These are phyloP conservation scores for Fusarium sp. DNA, from an alignment of 2,329 filamentous ascomycete genomes.

Conservation along the genomic window DNA sequence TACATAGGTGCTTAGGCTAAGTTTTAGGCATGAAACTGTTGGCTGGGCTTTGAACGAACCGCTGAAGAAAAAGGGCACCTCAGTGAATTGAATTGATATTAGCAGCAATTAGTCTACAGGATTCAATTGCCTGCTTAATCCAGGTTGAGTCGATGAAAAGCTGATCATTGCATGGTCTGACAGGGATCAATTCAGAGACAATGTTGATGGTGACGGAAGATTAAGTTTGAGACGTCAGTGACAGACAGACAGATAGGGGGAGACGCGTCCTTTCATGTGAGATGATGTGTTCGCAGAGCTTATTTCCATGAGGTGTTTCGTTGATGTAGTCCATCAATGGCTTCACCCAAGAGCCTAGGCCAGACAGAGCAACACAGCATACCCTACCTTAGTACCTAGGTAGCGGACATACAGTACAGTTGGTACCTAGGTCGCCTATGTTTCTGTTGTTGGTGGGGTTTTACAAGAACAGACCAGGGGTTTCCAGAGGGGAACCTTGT, in stretches of 20 bases:
- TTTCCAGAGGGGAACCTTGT: constrained; percentile 27
- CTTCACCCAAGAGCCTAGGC: no score
- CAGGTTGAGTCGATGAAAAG: neutral
- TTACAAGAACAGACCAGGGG: constrained; percentile 2
- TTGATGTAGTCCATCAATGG: constrained; percentile 11
- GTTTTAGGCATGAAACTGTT: neutral
- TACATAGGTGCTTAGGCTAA: neutral
- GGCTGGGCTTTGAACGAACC: no score
- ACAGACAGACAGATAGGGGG: neutral
- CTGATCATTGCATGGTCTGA: neutral
- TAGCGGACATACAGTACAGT: no score
- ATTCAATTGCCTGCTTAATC: neutral
- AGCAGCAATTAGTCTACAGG: neutral
- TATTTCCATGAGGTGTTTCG: constrained; percentile 6
- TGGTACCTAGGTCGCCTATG: no score
- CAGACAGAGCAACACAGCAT: no score
- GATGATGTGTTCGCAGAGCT: constrained; percentile 26
- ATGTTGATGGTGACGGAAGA: neutral
- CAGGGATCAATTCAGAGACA: neutral
- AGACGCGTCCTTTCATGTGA: constrained; percentile 34
- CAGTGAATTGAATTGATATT: neutral
- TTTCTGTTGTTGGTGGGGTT: constrained; percentile 7
- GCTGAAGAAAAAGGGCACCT: no score
- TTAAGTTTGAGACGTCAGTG: constrained; percentile 6
- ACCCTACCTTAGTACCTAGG: no score